Percentiles rank a stretch among this genome's conserved stretches.
Conservation (phyloP, 2,329 filamentous ascomycete genomes). For the Paraphaeosphaeria sporulosa region DNA sequence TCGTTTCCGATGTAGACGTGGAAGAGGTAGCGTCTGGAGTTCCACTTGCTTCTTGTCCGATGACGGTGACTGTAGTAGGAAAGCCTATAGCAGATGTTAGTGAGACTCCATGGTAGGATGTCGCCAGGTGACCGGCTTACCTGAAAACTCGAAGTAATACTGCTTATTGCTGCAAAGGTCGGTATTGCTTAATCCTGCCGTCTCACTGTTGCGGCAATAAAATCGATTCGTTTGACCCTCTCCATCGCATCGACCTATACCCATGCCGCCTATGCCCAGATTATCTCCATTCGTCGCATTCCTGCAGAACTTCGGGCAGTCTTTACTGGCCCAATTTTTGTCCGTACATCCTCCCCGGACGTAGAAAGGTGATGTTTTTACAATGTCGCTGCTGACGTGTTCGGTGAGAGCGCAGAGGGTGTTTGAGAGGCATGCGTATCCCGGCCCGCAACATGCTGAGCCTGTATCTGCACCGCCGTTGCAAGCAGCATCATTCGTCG, state of each 20-base stretch:
- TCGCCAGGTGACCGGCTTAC: background rate
- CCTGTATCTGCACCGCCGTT: slow-evolving; percentile 25
- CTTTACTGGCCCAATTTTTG: slow-evolving; percentile 36
- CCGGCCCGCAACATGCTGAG: slow-evolving; percentile 47
- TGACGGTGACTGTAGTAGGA: slow-evolving; percentile 6
- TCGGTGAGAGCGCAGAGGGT: slow-evolving; percentile 38
- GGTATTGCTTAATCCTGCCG: background rate
- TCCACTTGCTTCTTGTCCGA: background rate
- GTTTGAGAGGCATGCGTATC: slow-evolving; percentile 49
- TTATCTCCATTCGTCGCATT: slow-evolving; percentile 22
- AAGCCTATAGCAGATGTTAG: background rate
- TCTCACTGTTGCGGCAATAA: slow-evolving; percentile 6
- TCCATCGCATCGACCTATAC: slow-evolving; percentile 12
- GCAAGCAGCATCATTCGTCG: slow-evolving; percentile 42
- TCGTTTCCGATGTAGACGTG: no score
- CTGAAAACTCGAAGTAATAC: slow-evolving; percentile 10
- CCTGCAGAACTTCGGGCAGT: slow-evolving; percentile 48
- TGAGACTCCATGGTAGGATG: background rate
- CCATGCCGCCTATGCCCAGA: slow-evolving; percentile 9
- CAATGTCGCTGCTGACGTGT: slow-evolving; percentile 26
- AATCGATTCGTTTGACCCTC: slow-evolving; percentile 7
- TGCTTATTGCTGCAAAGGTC: background rate
- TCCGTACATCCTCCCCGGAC: slow-evolving; percentile 50
- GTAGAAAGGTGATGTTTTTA: slow-evolving; percentile 20
- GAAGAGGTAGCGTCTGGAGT: background rate